Percentiles rank a stretch among this genome's conserved stretches.
phyloP scores from a whole-genome alignment of 257 asterid species.

The Asclepias syriaca region DNA sequence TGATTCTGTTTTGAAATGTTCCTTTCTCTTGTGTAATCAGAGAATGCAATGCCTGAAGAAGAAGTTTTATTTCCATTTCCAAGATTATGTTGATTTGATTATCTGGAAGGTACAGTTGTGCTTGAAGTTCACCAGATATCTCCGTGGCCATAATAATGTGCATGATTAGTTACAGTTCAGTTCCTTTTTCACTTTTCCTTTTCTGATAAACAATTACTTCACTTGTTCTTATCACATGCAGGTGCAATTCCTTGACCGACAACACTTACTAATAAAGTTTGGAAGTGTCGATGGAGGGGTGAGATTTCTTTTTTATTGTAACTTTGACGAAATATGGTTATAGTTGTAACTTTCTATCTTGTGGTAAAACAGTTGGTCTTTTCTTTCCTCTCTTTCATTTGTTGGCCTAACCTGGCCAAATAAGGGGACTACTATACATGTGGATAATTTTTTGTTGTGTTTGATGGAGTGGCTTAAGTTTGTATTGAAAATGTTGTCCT shows the following conservation, averaged over 20 bases:
- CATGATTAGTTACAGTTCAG: background rate
- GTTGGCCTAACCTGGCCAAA: slow-evolving; percentile 3
- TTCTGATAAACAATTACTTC: background rate
- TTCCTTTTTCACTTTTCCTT: background rate
- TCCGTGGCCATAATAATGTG: background rate
- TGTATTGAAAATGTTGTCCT: background rate
- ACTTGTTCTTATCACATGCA: slow-evolving; percentile 25
- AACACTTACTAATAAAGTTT: slow-evolving; percentile 82
- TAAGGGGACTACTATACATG: too few species aligned
- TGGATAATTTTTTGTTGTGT: background rate
- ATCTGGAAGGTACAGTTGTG: slow-evolving; percentile 78
- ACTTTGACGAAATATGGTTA: slow-evolving; percentile 1
- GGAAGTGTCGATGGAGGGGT: slow-evolving; percentile 99
- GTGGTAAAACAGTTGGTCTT: background rate
- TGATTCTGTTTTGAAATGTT: slow-evolving; percentile 10
- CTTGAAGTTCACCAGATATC: slow-evolving; percentile 5
- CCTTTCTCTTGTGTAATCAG: slow-evolving; percentile 39
- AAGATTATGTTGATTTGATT: slow-evolving; percentile 88
- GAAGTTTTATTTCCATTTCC: slow-evolving; percentile 93
- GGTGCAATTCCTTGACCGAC: slow-evolving; percentile 96
- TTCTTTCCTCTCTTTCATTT: background rate
- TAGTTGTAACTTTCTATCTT: background rate
- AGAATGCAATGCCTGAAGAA: slow-evolving; percentile 96
- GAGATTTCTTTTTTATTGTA: slow-evolving; percentile 37
- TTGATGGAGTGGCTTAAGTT: background rate